Conservation (phyloP, 2,329 filamentous ascomycete species). For the Gremmenia infestans region DNA sequence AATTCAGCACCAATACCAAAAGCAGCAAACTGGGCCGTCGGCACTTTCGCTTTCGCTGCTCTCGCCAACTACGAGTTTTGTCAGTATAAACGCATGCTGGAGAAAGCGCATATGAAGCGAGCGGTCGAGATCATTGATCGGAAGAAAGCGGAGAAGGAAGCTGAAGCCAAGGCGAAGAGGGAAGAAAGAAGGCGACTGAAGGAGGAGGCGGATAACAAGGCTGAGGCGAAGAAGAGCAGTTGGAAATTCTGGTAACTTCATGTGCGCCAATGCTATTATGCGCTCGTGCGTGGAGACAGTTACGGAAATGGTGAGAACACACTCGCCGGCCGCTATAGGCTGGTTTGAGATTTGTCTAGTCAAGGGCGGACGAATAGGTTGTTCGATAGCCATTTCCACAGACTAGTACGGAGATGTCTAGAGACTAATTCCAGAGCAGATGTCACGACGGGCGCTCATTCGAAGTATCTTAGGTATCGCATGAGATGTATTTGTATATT, state of each 20-base stretch:
- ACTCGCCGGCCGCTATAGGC: too few relatives aligned
- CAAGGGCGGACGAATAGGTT: too few relatives aligned
- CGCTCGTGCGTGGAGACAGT: background rate
- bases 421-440: too few relatives aligned
- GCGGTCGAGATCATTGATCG: constrained; percentile 77
- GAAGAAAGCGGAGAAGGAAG: constrained; percentile 63
- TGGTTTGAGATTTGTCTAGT: too few relatives aligned
- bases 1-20: constrained; percentile 52
- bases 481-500: too few relatives aligned
- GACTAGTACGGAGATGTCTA: too few relatives aligned
- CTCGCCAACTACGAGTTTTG: constrained; percentile 79
- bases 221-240: constrained; percentile 23
- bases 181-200: constrained; percentile 39
- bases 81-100: constrained; percentile 65
- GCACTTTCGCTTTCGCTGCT: constrained; percentile 65
- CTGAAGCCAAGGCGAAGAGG: constrained; percentile 35
- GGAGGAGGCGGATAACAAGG: constrained; percentile 37
- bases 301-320: too few relatives aligned
- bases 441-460: too few relatives aligned
- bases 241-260: constrained; percentile 32
- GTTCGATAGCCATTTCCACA: too few relatives aligned
- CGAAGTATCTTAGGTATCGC: too few relatives aligned
- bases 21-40: constrained; percentile 82
- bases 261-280: constrained; percentile 6
- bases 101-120: constrained; percentile 78